Evolutionary conservation across 1,284 basidiomycete genomes (phyloP).

Genomic region (Sutorius eximius): DNA sequence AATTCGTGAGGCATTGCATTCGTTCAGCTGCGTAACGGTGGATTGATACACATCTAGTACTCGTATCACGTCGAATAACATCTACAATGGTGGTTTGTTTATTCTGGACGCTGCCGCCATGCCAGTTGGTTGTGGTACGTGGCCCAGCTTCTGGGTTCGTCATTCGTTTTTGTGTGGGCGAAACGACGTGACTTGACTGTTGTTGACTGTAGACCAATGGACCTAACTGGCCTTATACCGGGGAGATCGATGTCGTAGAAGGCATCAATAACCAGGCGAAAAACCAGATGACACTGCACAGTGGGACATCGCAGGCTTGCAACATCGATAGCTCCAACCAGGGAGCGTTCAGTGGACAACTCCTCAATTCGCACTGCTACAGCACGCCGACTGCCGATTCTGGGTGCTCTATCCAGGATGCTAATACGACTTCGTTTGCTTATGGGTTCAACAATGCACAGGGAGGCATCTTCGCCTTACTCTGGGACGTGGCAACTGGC

Average conservation of each 20-base stretch:
- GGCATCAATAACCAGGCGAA: constrained; percentile 54
- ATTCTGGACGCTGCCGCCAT: constrained; percentile 72
- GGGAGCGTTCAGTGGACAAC: constrained; percentile 28
- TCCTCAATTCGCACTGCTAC: constrained; percentile 41
- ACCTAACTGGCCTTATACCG: constrained; percentile 63
- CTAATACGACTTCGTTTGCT: constrained; percentile 54
- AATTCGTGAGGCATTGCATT: constrained; percentile 54
- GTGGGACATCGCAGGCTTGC: constrained; percentile 29
- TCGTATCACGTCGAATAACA: constrained; percentile 65
- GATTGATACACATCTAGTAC: constrained; percentile 39
- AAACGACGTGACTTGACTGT: not conserved
- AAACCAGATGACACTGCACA: constrained; percentile 76
- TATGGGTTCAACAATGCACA: constrained; percentile 60
- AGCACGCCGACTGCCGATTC: constrained; percentile 39
- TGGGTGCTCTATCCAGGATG: constrained; percentile 51
- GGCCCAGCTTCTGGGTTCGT: constrained; percentile 67
- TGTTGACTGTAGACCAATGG: constrained; percentile 43
- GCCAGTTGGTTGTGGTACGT: constrained; percentile 77
- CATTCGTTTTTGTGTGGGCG: not conserved
- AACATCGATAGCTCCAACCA: constrained; percentile 2
- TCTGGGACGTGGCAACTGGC: constrained; percentile 58
- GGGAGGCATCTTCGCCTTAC: constrained; percentile 77
- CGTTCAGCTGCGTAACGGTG: constrained; percentile 15
- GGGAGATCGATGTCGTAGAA: constrained; percentile 74
- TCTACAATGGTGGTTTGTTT: constrained; percentile 69